Evolutionary conservation across 768 basidiomycete genomes (phyloP).

Genomic region (Mycena kentingensis): DNA sequence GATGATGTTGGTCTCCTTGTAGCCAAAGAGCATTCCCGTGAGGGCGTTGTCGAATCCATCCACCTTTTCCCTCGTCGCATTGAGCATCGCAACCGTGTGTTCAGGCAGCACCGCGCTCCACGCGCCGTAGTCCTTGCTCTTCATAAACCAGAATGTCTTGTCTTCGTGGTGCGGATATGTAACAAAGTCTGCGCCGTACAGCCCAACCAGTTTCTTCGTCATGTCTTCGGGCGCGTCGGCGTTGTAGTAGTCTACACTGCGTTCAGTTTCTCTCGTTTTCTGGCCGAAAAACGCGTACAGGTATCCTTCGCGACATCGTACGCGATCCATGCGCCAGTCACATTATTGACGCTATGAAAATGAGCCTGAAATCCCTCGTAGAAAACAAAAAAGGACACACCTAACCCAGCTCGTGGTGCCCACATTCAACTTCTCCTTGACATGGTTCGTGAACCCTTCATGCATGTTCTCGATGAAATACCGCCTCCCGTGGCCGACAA

Average conservation of each 20-base stretch:
- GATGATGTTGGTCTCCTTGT: neutral
- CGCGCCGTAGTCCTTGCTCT: conserved; percentile 4
- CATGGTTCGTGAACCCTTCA: conserved; percentile 7
- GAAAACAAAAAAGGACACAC: neutral
- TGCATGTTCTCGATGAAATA: conserved; percentile 12
- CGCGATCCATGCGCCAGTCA: neutral
- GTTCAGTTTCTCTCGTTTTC: neutral
- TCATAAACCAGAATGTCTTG: neutral
- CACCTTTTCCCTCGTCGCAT: neutral
- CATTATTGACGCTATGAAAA: neutral
- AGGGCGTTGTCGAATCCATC: conserved; percentile 1
- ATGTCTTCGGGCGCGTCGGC: neutral
- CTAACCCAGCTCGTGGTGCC: conserved; percentile 13
- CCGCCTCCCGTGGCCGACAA: conserved; percentile 13
- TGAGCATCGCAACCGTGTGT: neutral
- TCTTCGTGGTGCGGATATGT: conserved; percentile 8
- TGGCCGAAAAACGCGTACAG: neutral
- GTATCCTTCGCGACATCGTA: conserved; percentile 1
- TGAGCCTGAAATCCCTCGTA: neutral
- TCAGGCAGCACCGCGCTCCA: conserved; percentile 3
- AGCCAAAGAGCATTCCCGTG: conserved; percentile 14
- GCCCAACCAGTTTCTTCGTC: conserved; percentile 4
- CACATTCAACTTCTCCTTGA: conserved; percentile 2
- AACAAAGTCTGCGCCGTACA: conserved; percentile 11
- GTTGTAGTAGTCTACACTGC: conserved; percentile 17